Conservation (phyloP, 805 yeast species). For the Candida ovalis region DNA sequence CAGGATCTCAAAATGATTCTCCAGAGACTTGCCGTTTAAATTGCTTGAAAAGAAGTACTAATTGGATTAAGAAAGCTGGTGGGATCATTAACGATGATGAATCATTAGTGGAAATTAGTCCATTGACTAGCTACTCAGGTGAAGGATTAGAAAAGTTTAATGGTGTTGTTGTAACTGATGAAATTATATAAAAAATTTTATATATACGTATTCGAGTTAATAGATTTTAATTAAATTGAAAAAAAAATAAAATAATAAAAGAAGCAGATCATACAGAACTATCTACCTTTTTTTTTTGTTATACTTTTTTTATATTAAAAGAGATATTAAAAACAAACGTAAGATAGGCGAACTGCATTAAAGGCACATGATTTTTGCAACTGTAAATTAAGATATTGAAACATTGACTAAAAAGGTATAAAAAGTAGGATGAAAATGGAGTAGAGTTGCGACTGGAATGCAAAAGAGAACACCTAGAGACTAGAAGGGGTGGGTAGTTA, state of each 20-base stretch:
- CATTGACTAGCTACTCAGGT: slow-evolving; percentile 69
- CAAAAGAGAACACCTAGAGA: too few relatives aligned
- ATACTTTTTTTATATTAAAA: too few relatives aligned
- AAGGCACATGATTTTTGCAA: too few relatives aligned
- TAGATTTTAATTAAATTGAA: background rate
- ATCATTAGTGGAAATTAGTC: slow-evolving; percentile 69
- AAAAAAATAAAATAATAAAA: background rate
- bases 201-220: background rate
- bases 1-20: slow-evolving; percentile 77
- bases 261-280: too few relatives aligned
- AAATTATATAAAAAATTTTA: background rate
- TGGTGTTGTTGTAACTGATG: slow-evolving; percentile 12
- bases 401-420: too few relatives aligned
- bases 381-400: too few relatives aligned
- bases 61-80: slow-evolving; percentile 55
- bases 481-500: too few relatives aligned
- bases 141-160: slow-evolving; percentile 54
- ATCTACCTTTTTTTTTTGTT: too few relatives aligned
- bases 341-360: too few relatives aligned
- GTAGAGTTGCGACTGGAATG: too few relatives aligned
- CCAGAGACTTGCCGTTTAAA: slow-evolving; percentile 76
- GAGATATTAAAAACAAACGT: too few relatives aligned
- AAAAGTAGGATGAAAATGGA: too few relatives aligned
- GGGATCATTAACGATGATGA: slow-evolving; percentile 14
- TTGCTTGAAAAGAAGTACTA: slow-evolving; percentile 61